Conservation (phyloP, 2,329 filamentous ascomycete genomes). For the Ceratocystis harringtonii region DNA sequence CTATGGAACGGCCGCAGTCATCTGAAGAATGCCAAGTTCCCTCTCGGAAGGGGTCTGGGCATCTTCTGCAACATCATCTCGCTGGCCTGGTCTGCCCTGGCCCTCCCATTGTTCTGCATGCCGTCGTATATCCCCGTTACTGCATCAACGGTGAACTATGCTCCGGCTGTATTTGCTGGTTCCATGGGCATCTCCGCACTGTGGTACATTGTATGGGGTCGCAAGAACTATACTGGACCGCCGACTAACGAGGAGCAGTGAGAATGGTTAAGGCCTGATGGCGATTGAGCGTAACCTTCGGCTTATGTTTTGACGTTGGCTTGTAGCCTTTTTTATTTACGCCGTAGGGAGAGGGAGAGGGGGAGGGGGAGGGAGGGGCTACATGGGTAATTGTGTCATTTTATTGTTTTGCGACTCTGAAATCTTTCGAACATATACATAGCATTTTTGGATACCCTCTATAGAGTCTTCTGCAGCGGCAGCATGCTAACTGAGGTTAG, state of each 20-base stretch:
- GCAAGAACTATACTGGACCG: conserved; percentile 52
- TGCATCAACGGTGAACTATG: conserved; percentile 52
- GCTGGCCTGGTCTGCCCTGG: conserved; percentile 52
- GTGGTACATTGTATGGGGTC: conserved; percentile 58
- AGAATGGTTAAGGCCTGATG: background rate
- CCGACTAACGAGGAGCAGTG: conserved; percentile 27
- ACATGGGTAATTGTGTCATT: background rate
- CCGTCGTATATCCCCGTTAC: conserved; percentile 48
- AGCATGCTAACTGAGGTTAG: background rate
- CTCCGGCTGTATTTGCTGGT: conserved; percentile 56
- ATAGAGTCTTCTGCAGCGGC: background rate
- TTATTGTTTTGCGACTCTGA: background rate
- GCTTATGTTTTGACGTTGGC: background rate
- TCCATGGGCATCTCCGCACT: conserved; percentile 44
- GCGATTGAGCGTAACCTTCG: background rate
- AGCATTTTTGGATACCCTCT: conserved; percentile 1
- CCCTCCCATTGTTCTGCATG: conserved; percentile 62
- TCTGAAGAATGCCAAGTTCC: conserved; percentile 41
- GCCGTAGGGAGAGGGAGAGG: too few relatives aligned
- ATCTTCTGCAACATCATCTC: conserved; percentile 47
- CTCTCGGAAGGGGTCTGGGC: conserved; percentile 44
- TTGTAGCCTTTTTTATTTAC: too few relatives aligned
- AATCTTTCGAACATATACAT: background rate
- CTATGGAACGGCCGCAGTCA: conserved; percentile 45
- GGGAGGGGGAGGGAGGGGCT: background rate